Evolutionary conservation across 352 stramenopile species (phyloP), one percentile per base, ranked within the genome.

Genomic region (Saprolegnia diclina): DNA sequence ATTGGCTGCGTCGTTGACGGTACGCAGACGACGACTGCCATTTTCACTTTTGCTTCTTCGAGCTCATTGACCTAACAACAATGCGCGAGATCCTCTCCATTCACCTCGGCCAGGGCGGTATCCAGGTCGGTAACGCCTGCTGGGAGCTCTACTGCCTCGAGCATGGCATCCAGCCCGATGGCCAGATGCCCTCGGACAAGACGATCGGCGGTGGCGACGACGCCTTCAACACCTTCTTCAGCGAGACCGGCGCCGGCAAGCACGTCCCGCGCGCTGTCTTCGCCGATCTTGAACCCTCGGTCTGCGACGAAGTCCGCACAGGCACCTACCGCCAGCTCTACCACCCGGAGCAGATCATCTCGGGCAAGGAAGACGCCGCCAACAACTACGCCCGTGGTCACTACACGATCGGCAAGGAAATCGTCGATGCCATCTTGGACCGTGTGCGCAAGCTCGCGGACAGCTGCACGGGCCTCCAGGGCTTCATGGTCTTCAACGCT

Each of bases 401-500:
- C 80, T 94, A 94, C 79, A 95, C 85, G 42, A 92, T 92, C 69
- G 84, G 90, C 52, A 97, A 98, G 88, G 96, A 99, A 78, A 92
- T 97, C 59, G 92, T 99, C 19, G 97, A 99, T 77, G 71, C 94
- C 19, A 94, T 99, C 54, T 87, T 99, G 62, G 97, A 99, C 77
- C 91, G 92, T 66, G 91, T 99, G 66, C 93, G 96, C 64, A 98
- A 98, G 84, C 78, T 98, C 19, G 93, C 95, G 5, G 96, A 99
- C 73, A 97, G 93, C 77, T 99, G 95, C 77, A 98, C 94, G 35
- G 93, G 95, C 62, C 91, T 99, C 46, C 95, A 99, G 82, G 97
- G 96, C 37, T 99, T 99, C 84, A 88, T 98, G 53, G 87, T 98
- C 56, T 98, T 98, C 82, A 96, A 99, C 79, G 92, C 96, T 46